Evolutionary conservation across 2,329 filamentous ascomycete genomes (phyloP), one percentile per base, ranked within the genome.

Genomic region (Cadophora sp.): DNA sequence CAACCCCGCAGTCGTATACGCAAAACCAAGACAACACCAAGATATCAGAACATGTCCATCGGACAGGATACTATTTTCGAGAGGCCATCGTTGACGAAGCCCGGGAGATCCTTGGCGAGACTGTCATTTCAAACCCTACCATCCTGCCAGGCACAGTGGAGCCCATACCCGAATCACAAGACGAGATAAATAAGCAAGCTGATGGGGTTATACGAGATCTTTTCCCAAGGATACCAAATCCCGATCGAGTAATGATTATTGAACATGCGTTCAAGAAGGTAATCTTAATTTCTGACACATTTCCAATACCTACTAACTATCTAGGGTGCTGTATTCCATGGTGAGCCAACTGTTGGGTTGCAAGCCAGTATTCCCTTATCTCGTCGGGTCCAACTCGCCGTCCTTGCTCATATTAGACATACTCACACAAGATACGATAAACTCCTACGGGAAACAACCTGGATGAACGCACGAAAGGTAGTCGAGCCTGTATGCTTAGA

Each of bases 371-470:
- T 90, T 56, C 80, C 86, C 11, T 79, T 91, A 51, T 86, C 87
- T 48, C 85, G 87, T 24, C 83, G 88, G 67, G 87, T 89, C 56
- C 87, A 90, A 75, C 82, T 90, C 59, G 88, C 88, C 45, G 87
- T 89, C 11, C 81, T 90, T 72, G 87, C 88, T 65, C 88, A 90
- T 73, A 90, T 91, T 72, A 83, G 88, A 50, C 88, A 91, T 73
- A 87, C 78, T n/a, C 87, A 89, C 72, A 91, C 88, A 6, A 83
- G 86, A 72, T 91, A 91, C 79, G 88, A 91, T 74, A 77, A 84
- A 66, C 79, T 90, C 20, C 79, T 90, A 18, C 83, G 77, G 72
- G 85, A 89, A 73, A 86, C 85, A 5, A 81, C 79, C 20, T 90
- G 86, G 81, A 79, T 81, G 60, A 87, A 86, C 73, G 87, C 88